Conservation (phyloP, 345 rosid species). For the Viola odorata region DNA sequence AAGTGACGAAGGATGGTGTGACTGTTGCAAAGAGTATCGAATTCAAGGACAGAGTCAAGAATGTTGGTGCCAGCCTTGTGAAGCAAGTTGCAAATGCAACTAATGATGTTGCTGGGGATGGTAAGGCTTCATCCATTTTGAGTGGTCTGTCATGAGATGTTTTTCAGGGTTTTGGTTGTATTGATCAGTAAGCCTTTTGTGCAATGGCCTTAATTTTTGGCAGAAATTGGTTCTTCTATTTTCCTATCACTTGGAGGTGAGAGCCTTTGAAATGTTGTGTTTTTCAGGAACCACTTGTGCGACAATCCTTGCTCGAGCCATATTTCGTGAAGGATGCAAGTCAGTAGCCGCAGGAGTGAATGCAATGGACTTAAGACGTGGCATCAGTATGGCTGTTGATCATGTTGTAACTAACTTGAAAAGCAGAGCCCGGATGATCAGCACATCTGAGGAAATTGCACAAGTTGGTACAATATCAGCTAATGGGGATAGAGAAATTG, state of each 20-base stretch:
- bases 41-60: slow-evolving; percentile 80
- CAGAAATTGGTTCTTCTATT: neutral
- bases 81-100: slow-evolving; percentile 99
- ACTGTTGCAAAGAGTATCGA: slow-evolving; percentile 98
- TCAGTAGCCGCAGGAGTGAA: slow-evolving; percentile 97
- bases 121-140: slow-evolving; percentile 28
- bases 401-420: slow-evolving; percentile 78
- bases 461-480: slow-evolving; percentile 99
- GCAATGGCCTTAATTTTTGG: neutral
- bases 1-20: slow-evolving; percentile 97
- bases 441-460: slow-evolving; percentile 96
- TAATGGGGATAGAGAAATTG: slow-evolving; percentile 97
- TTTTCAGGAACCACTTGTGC: slow-evolving; percentile 95
- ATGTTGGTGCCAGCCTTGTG: slow-evolving; percentile 95
- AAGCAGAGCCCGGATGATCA: slow-evolving; percentile 90
- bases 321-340: slow-evolving; percentile 89
- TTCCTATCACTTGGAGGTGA: neutral
- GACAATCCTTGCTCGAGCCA: slow-evolving; percentile 80
- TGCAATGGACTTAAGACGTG: slow-evolving; percentile 92
- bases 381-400: slow-evolving; percentile 92
- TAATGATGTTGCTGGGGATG: slow-evolving; percentile 93
- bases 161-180: neutral
- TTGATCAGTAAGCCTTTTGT: neutral
- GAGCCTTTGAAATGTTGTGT: neutral
- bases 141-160: neutral